Conservation (phyloP, 148 eudicot genomes). For the Rhododendron mucronatum region DNA sequence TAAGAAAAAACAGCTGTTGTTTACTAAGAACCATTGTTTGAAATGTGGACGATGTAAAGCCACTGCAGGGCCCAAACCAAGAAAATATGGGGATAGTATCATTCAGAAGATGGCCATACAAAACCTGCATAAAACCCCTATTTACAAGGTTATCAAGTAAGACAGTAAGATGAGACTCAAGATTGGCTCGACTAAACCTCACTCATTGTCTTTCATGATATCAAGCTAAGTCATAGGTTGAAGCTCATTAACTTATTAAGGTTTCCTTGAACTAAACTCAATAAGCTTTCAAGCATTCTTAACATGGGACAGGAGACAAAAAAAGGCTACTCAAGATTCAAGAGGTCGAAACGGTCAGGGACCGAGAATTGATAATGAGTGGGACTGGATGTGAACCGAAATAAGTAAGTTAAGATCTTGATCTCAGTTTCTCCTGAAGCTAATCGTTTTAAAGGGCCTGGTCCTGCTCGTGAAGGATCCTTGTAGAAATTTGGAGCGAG, state of each 20-base stretch:
- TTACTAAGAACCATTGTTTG: neutral
- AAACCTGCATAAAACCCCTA: neutral
- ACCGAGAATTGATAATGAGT: neutral
- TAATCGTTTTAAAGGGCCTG: neutral
- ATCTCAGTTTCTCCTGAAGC: neutral
- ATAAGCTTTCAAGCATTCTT: slow-evolving; percentile 2
- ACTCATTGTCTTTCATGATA: neutral
- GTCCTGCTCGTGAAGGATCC: neutral
- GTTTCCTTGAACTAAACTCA: neutral
- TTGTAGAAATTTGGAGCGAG: neutral
- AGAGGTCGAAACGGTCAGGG: neutral
- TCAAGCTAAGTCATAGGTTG: neutral
- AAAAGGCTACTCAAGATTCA: neutral
- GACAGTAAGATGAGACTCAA: neutral
- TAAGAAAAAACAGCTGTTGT: neutral
- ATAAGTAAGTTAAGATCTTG: neutral
- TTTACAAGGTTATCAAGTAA: neutral
- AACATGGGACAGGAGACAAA: neutral
- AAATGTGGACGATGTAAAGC: neutral
- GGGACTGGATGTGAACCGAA: neutral
- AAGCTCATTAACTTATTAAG: neutral
- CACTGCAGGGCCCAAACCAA: neutral
- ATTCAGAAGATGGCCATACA: neutral
- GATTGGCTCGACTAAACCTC: neutral
- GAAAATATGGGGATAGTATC: neutral